Evolutionary conservation across 345 rosid species (phyloP).

Genomic region (Syzygium oleosum): DNA sequence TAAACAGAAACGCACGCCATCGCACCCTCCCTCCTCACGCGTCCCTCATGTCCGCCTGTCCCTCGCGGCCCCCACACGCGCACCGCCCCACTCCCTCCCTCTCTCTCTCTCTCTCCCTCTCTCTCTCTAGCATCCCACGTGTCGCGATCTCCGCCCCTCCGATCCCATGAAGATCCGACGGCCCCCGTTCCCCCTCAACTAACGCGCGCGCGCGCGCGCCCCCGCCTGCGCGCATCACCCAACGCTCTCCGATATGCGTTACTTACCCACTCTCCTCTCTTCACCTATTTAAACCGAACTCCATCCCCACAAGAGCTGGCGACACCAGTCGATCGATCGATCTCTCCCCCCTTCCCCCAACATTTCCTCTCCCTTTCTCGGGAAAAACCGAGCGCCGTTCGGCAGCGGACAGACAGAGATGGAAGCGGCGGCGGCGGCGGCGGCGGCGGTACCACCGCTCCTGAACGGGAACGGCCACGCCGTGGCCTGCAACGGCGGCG

Average conservation of each 20-base stretch:
- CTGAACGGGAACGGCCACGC: conserved; percentile 12
- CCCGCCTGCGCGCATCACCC: not conserved
- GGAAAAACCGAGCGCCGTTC: not conserved
- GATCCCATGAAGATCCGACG: not conserved
- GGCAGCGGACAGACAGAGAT: not conserved
- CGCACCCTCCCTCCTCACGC: not conserved
- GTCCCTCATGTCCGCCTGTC: not conserved
- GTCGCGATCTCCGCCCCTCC: not conserved
- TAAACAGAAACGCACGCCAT: not conserved
- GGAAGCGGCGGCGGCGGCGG: not conserved
- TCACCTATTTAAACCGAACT: not conserved
- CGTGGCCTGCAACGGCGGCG: not conserved
- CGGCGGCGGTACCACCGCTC: not conserved
- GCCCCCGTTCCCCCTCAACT: not conserved
- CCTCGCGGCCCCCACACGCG: no score
- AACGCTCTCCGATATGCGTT: not conserved
- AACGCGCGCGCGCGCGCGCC: not conserved
- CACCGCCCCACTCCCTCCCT: not conserved
- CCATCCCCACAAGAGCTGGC: not conserved
- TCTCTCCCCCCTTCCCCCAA: not conserved
- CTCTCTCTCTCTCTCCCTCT: no score
- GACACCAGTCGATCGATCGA: not conserved
- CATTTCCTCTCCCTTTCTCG: not conserved
- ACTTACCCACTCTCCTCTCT: not conserved
- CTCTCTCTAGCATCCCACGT: not conserved